Conservation (phyloP, 306 rosid genomes). For the Trifolium fragiferum region DNA sequence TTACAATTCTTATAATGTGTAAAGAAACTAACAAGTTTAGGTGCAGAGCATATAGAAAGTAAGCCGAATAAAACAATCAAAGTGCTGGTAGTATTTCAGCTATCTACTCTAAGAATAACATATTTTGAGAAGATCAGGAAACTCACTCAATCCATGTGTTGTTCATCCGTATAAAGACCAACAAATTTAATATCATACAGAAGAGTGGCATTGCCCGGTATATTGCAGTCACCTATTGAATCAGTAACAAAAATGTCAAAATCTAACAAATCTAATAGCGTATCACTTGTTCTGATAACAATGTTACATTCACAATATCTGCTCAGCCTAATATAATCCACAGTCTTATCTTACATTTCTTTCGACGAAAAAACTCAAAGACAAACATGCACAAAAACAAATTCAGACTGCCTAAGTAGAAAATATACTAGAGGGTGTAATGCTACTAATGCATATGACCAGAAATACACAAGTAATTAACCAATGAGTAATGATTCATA, state of each 20-base stretch:
- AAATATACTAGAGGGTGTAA: not conserved
- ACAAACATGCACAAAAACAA: not conserved
- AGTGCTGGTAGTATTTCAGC: conserved; percentile 42
- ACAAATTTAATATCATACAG: conserved; percentile 78
- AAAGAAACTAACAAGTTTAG: conserved; percentile 34
- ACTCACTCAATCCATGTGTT: conserved; percentile 52
- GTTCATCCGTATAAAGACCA: conserved; percentile 66
- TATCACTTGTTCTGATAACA: conserved; percentile 1
- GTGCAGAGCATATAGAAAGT: conserved; percentile 25
- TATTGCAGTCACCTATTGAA: conserved; percentile 88
- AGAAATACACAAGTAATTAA: conserved; percentile 2
- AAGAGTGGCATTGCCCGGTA: conserved; percentile 92
- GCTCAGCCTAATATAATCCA: not conserved
- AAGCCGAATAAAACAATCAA: conserved; percentile 12
- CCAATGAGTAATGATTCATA: conserved; percentile 11
- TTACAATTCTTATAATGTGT: conserved; percentile 24
- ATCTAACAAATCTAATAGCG: conserved; percentile 35
- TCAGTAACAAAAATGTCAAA: conserved; percentile 38
- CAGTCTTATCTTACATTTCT: not conserved
- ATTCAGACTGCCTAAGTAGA: not conserved
- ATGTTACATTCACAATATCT: conserved; percentile 4
- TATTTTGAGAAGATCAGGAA: conserved; percentile 28
- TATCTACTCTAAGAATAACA: conserved; percentile 34
- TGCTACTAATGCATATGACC: conserved; percentile 5
- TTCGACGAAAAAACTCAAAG: not conserved